phyloP scores from a whole-genome alignment of 441 rosid genomes.

The Gossypium gossypioides region DNA sequence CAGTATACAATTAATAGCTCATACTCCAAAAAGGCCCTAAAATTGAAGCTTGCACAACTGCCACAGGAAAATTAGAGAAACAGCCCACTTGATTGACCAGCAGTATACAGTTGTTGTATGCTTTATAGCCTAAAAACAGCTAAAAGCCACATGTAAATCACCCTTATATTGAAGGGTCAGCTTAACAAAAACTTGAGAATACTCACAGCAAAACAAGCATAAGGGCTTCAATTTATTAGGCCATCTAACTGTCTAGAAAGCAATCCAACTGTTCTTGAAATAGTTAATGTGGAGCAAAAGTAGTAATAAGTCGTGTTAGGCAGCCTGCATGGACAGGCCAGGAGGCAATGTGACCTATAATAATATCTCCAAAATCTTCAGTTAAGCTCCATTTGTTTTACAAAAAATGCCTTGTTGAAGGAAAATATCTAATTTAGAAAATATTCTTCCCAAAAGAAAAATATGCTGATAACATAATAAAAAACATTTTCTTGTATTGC shows the following conservation, averaged over 20 bases:
- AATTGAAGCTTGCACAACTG: neutral
- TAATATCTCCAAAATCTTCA: neutral
- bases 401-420: neutral
- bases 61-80: neutral
- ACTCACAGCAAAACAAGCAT: neutral
- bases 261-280: neutral
- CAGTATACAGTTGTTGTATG: neutral
- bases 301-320: neutral
- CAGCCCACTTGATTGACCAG: neutral
- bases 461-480: neutral
- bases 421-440: neutral
- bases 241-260: neutral
- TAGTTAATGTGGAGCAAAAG: neutral
- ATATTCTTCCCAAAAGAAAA: neutral
- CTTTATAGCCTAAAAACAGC: neutral
- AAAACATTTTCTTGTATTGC: neutral
- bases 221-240: conserved; percentile 1
- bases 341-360: neutral
- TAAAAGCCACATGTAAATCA: neutral
- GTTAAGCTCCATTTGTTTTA: neutral
- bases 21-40: neutral
- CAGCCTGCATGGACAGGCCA: conserved; percentile 2
- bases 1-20: neutral
- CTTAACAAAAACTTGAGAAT: neutral
- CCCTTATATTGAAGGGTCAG: neutral